These are phyloP conservation scores for Triticum monococcum DNA, from an alignment of 176 grass and related monocot genomes.

Conservation along the genomic window DNA sequence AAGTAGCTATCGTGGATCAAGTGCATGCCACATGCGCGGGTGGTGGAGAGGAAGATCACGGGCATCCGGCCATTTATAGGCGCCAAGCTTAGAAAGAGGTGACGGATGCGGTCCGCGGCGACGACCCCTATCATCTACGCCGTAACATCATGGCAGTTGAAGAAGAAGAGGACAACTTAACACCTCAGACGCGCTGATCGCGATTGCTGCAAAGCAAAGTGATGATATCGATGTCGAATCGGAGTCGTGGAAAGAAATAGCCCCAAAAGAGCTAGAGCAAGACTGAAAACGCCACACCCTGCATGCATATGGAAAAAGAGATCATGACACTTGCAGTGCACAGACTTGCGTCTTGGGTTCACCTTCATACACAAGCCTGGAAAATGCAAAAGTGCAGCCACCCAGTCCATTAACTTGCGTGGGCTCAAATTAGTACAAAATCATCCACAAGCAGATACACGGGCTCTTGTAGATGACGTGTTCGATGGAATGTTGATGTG, in stretches of 20 bases:
- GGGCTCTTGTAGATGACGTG: no score
- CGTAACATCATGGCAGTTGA: not conserved
- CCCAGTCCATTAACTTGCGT: no score
- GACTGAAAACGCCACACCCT: not conserved
- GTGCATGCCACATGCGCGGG: not conserved
- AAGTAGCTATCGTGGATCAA: not conserved
- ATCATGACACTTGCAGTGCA: no score
- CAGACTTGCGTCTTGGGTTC: no score
- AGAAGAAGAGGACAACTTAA: not conserved
- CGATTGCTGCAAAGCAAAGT: not conserved
- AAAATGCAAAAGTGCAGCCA: no score
- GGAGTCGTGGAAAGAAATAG: not conserved
- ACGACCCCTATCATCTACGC: not conserved
- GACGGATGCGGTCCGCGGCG: not conserved
- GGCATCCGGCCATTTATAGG: slow-evolving; percentile 7
- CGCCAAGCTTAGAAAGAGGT: not conserved
- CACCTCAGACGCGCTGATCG: not conserved
- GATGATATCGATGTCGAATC: not conserved
- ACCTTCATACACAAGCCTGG: no score
- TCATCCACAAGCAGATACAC: no score
- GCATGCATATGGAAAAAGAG: not conserved
- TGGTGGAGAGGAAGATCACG: not conserved
- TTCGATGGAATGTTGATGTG: no score
- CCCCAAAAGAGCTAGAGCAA: not conserved
- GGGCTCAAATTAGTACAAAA: no score